phyloP scores from a whole-genome alignment of 257 asterid species.

The Lantana camara region DNA sequence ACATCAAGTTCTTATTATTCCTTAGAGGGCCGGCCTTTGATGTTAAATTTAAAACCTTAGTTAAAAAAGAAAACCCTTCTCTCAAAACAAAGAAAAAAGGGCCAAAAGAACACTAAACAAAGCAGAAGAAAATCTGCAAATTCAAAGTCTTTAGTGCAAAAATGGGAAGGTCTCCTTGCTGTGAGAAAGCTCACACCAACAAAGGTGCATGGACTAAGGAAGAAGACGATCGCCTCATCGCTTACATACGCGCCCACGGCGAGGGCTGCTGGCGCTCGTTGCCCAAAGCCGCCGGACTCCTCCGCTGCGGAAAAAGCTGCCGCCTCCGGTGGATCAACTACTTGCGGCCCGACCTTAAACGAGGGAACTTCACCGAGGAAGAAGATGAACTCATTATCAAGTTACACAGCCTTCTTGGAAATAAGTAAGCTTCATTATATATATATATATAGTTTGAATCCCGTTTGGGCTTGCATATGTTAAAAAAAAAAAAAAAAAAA shows the following conservation, averaged over 20 bases:
- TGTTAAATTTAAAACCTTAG: slow-evolving; percentile 39
- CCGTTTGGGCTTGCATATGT: too few relatives aligned
- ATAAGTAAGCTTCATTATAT: slow-evolving; percentile 83
- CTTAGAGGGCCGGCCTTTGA: slow-evolving; percentile 45
- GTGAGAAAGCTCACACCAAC: slow-evolving; percentile 97
- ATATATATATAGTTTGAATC: too few relatives aligned
- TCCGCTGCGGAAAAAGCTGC: slow-evolving; percentile 94
- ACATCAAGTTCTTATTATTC: slow-evolving; percentile 28
- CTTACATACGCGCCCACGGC: slow-evolving; percentile 75
- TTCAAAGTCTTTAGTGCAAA: too few relatives aligned
- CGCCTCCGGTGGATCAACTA: slow-evolving; percentile 96
- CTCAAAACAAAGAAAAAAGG: slow-evolving; percentile 12
- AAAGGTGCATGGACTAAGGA: slow-evolving; percentile 99
- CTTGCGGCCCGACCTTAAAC: slow-evolving; percentile 88
- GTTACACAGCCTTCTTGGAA: slow-evolving; percentile 89
- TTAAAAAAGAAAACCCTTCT: slow-evolving; percentile 12
- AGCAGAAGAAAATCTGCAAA: background rate
- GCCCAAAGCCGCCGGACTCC: slow-evolving; percentile 94
- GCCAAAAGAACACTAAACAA: background rate
- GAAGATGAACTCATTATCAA: slow-evolving; percentile 95
- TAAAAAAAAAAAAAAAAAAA: too few relatives aligned
- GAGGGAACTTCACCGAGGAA: slow-evolving; percentile 87
- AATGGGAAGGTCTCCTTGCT: slow-evolving; percentile 99
- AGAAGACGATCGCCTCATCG: slow-evolving; percentile 83
- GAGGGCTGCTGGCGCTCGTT: slow-evolving; percentile 96